These are phyloP conservation scores for Fusarium tuaranense DNA, from an alignment of 2,329 filamentous ascomycete species.

Conservation along the genomic window DNA sequence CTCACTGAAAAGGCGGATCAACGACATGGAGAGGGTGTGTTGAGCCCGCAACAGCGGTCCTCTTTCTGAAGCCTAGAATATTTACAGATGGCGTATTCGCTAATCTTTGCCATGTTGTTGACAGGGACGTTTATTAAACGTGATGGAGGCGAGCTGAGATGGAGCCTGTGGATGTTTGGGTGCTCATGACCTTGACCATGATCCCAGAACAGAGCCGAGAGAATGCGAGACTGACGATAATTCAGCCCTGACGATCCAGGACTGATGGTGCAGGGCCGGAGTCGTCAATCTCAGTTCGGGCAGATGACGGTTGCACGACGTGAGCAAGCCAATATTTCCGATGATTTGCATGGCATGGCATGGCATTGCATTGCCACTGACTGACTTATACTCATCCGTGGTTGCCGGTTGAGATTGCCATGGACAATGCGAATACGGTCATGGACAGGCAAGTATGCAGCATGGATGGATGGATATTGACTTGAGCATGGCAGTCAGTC, in stretches of 20 bases:
- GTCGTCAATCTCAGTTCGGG: neutral
- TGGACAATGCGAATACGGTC: neutral
- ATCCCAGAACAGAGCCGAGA: slow-evolving; percentile 10
- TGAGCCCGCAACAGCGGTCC: neutral
- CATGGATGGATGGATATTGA: neutral
- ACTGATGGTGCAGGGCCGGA: slow-evolving; percentile 20
- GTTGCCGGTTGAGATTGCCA: neutral
- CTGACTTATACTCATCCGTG: neutral
- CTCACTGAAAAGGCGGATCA: neutral
- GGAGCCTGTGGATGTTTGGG: slow-evolving; percentile 9
- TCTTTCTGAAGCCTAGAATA: neutral
- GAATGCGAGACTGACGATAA: slow-evolving; percentile 3
- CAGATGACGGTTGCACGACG: slow-evolving; percentile 2
- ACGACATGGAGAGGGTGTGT: neutral
- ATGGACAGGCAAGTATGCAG: slow-evolving; percentile 9
- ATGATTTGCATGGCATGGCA: slow-evolving; percentile 6
- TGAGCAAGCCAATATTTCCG: slow-evolving; percentile 3
- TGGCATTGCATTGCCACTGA: neutral
- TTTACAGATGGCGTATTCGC: neutral
- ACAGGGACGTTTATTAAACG: neutral
- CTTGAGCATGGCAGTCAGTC: neutral
- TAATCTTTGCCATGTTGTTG: neutral
- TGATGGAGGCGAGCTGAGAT: slow-evolving; percentile 10
- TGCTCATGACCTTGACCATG: slow-evolving; percentile 3
- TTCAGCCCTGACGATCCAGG: slow-evolving; percentile 35